Conservation (phyloP, 768 basidiomycete genomes). For the Podaxis pistillaris region DNA sequence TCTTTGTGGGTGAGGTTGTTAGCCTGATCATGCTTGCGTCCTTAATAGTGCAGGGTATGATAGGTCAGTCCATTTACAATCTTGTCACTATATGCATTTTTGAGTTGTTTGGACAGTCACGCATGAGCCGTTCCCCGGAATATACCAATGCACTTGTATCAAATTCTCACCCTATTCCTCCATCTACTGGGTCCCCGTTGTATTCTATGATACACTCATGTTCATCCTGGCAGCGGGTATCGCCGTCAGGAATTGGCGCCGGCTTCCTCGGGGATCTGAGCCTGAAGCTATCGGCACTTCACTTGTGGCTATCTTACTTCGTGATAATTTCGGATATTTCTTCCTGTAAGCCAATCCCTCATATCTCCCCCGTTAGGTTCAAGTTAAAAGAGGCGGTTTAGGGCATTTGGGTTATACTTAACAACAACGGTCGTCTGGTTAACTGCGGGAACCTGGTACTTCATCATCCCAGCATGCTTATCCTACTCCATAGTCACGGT, state of each 20-base stretch:
- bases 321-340: slow-evolving; percentile 28
- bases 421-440: slow-evolving; percentile 26
- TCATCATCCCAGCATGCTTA: slow-evolving; percentile 24
- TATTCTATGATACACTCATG: slow-evolving; percentile 27
- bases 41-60: slow-evolving; percentile 16
- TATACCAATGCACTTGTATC: slow-evolving; percentile 12
- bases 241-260: slow-evolving; percentile 6
- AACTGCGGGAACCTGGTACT: slow-evolving; percentile 20
- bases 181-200: slow-evolving; percentile 28
- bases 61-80: slow-evolving; percentile 16
- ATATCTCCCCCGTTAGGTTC: background rate
- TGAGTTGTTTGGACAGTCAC: slow-evolving; percentile 9
- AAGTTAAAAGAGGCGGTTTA: background rate
- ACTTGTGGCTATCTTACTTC: slow-evolving; percentile 22
- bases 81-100: background rate
- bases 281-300: slow-evolving; percentile 12
- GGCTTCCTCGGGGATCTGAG: background rate
- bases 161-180: slow-evolving; percentile 21
- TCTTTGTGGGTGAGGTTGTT: slow-evolving; percentile 22
- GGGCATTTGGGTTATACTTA: slow-evolving; percentile 24
- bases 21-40: slow-evolving; percentile 18
- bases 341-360: slow-evolving; percentile 19
- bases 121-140: slow-evolving; percentile 4
- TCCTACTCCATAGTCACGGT: slow-evolving; percentile 24
- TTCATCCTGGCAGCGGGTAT: slow-evolving; percentile 25